A percentile compares a stretch with the other conserved stretches of the same genome.
phyloP scores from a whole-genome alignment of 768 basidiomycete genomes.

The Gymnopilus dilepis region DNA sequence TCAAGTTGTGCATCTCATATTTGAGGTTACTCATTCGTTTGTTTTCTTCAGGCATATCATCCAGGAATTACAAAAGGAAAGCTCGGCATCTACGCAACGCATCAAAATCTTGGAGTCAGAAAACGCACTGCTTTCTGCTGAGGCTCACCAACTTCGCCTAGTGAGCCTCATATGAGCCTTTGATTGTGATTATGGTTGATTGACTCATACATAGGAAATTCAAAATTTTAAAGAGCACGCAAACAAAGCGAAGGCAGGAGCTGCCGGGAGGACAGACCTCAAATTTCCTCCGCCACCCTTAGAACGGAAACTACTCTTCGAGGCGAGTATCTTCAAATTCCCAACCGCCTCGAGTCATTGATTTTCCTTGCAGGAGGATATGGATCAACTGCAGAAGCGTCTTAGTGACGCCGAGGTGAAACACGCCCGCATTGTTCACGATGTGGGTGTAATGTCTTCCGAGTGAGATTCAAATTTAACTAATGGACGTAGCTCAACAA shows the following conservation, averaged over 20 bases:
- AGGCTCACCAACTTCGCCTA: conserved; percentile 76
- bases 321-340: conserved; percentile 42
- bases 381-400: conserved; percentile 74
- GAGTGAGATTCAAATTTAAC: not conserved
- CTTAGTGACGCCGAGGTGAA: conserved; percentile 77
- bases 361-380: conserved; percentile 49
- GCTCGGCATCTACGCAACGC: conserved; percentile 59
- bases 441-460: conserved; percentile 53
- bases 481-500: conserved; percentile 71
- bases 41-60: conserved; percentile 71
- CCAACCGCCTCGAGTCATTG: not conserved
- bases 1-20: conserved; percentile 12
- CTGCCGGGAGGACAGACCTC: too few relatives aligned
- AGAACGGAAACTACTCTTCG: conserved; percentile 57
- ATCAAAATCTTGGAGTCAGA: conserved; percentile 79
- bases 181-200: not conserved
- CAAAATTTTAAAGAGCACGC: conserved; percentile 78
- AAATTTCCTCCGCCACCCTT: conserved; percentile 34
- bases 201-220: conserved; percentile 59
- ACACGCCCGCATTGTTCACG: conserved; percentile 68
- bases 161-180: conserved; percentile 37
- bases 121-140: conserved; percentile 69
- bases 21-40: not conserved
- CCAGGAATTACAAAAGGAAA: conserved; percentile 88
- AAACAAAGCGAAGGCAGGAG: conserved; percentile 62